Evolutionary conservation across 2,329 filamentous ascomycete genomes (phyloP).

Genomic region (Incumbomyces lentus): DNA sequence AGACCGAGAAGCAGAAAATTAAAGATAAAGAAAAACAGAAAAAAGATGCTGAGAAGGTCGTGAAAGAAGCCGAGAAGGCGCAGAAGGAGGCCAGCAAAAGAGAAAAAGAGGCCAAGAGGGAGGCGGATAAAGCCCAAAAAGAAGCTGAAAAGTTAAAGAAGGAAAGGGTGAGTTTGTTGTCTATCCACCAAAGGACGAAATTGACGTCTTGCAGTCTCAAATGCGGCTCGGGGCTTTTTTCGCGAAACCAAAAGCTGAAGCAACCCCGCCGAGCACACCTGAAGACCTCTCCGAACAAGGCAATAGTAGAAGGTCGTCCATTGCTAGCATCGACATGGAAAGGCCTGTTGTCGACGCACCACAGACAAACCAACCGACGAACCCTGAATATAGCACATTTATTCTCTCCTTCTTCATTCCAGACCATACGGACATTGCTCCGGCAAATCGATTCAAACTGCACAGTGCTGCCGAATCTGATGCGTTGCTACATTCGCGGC

Average conservation of each 20-base stretch:
- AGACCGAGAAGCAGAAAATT: slow-evolving; percentile 21
- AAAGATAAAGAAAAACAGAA: slow-evolving; percentile 32
- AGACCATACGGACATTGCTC: slow-evolving; percentile 60
- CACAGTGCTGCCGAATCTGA: slow-evolving; percentile 12
- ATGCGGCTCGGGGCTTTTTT: slow-evolving; percentile 43
- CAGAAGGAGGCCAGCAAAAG: slow-evolving; percentile 39
- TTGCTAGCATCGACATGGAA: slow-evolving; percentile 16
- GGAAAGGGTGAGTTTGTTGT: slow-evolving; percentile 30
- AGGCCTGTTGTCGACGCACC: slow-evolving; percentile 23
- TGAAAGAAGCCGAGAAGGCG: slow-evolving; percentile 35
- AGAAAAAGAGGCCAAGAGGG: slow-evolving; percentile 29
- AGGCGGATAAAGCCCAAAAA: slow-evolving; percentile 24
- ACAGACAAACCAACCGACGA: slow-evolving; percentile 16
- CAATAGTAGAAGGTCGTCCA: slow-evolving; percentile 20
- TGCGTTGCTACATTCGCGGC: slow-evolving; percentile 13
- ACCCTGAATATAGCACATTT: slow-evolving; percentile 51
- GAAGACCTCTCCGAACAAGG: slow-evolving; percentile 14
- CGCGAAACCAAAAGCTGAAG: slow-evolving; percentile 27
- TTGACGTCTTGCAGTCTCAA: slow-evolving; percentile 34
- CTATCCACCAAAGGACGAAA: slow-evolving; percentile 21
- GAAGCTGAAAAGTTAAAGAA: slow-evolving; percentile 33
- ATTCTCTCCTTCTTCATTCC: slow-evolving; percentile 79
- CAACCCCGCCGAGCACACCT: slow-evolving; percentile 20
- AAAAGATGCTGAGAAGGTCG: slow-evolving; percentile 30
- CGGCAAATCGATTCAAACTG: slow-evolving; percentile 27